Evolutionary conservation across 2,329 filamentous ascomycete species (phyloP), one percentile per base, ranked within the genome.

Genomic region (Sphaerostilbella broomeana): DNA sequence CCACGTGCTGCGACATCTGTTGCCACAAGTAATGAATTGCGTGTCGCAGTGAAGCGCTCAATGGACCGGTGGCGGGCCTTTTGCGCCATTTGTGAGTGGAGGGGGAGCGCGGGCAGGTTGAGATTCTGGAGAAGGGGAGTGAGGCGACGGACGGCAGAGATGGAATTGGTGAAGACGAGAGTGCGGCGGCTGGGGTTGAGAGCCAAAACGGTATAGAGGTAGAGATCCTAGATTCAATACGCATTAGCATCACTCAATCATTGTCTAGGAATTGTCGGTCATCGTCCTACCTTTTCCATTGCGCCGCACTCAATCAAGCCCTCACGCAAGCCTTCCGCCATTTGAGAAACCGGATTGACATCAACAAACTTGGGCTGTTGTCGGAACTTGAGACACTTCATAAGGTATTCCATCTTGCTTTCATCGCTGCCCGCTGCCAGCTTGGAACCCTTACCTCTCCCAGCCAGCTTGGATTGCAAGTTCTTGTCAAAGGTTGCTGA

Each of bases 1-100:
- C 92, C 92, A 46, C 90, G 81, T 7, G 90, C 88, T 3, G 90
- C 90, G 18, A 95, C 89, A 58, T 97, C 90, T 1, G 92, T 97
- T 4, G 92, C 88, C 13, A 98, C 75, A 3, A 97, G 76, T 31
- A 97, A 84, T 20, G 69, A 64, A 32, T 75, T 69, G n/a, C 73
- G 67, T 1, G 78, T 68, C 3, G 75, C 75, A 1, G 84, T 81
- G 64, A 98, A 97, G 27, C 85, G 83, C 58, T 98, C 92, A 2
- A 98, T 76, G 2, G 87, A 90, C 26, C 90, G 81, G n/a, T 95
- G 72, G 30, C 92, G 87, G 3, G 92, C 89, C 61, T 97, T 97
- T 63, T 98, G 92, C 1, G 81, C 74, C 92, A 98, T 97, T 48
- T 88, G 84, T 0, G 88, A 95, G 62, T 98, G 92, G 1, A 98